Evolutionary conservation across 1,139 yeast genomes (phyloP).

Genomic region (Torulaspora globosa): DNA sequence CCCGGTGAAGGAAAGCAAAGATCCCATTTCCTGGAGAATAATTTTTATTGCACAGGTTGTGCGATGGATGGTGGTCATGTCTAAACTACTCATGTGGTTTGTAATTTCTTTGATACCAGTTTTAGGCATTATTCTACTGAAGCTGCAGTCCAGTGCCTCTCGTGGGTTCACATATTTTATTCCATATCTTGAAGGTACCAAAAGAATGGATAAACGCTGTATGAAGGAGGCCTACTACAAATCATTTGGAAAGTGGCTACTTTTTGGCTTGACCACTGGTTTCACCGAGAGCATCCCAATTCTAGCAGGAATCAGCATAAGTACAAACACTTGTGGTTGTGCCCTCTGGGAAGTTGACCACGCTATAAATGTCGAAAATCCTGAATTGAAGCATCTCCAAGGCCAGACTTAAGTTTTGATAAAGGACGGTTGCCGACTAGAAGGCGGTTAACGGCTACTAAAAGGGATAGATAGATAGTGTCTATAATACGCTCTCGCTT

Average conservation of each 20-base stretch:
- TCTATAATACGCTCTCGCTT: not conserved
- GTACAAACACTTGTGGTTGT: slow-evolving; percentile 17
- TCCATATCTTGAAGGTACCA: slow-evolving; percentile 13
- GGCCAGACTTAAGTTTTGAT: not conserved
- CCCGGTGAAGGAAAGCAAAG: not conserved
- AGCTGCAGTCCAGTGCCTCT: slow-evolving; percentile 10
- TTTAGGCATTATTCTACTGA: slow-evolving; percentile 13
- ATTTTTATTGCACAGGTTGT: not conserved
- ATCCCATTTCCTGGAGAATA: not conserved
- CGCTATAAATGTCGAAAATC: not conserved
- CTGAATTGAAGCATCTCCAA: not conserved
- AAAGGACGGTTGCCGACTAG: not conserved
- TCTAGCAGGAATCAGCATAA: slow-evolving; percentile 14
- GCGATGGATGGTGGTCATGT: not conserved
- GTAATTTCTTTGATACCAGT: slow-evolving; percentile 14
- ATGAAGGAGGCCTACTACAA: slow-evolving; percentile 12
- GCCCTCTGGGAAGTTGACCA: slow-evolving; percentile 17
- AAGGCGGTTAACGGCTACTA: not conserved
- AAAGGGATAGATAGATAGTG: not conserved
- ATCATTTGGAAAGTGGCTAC: slow-evolving; percentile 16
- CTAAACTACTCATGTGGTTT: slow-evolving; percentile 4
- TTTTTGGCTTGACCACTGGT: slow-evolving; percentile 15
- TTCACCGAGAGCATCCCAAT: slow-evolving; percentile 17
- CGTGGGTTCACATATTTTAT: slow-evolving; percentile 18
- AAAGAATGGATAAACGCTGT: slow-evolving; percentile 9